phyloP scores from a whole-genome alignment of 108 stramenopile species.

The Cyclotella atomus region DNA sequence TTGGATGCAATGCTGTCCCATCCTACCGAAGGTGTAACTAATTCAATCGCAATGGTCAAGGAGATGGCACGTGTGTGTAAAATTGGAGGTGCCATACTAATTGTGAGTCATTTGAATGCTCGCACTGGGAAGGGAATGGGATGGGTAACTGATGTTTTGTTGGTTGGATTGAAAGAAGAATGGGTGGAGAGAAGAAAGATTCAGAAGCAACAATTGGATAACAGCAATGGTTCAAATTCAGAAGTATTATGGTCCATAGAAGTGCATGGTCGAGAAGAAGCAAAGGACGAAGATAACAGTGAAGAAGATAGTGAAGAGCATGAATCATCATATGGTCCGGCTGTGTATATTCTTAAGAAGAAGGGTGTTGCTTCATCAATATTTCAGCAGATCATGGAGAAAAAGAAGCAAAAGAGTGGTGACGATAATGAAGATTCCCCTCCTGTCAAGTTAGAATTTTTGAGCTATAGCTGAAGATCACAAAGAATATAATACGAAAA shows the following conservation, averaged over 20 bases:
- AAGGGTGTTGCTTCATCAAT: slow-evolving; percentile 8
- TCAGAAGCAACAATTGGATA: not conserved
- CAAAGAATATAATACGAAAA: too few relatives aligned
- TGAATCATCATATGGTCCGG: slow-evolving; percentile 44
- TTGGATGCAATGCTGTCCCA: slow-evolving; percentile 88
- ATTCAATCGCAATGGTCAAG: slow-evolving; percentile 63
- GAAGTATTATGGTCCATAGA: slow-evolving; percentile 64
- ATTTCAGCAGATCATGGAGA: not conserved
- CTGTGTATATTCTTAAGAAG: slow-evolving; percentile 32
- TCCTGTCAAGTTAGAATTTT: slow-evolving; percentile 31
- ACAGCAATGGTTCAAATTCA: slow-evolving; percentile 1
- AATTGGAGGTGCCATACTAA: slow-evolving; percentile 57
- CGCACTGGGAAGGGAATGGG: slow-evolving; percentile 54
- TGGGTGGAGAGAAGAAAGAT: slow-evolving; percentile 14
- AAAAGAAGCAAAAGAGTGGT: slow-evolving; percentile 9
- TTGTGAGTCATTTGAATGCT: slow-evolving; percentile 81
- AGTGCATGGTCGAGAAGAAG: slow-evolving; percentile 77
- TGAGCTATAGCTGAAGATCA: slow-evolving; percentile 3
- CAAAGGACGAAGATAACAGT: slow-evolving; percentile 32
- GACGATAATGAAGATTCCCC: slow-evolving; percentile 21
- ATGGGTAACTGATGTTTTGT: slow-evolving; percentile 70
- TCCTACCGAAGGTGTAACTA: slow-evolving; percentile 43
- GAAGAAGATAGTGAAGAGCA: slow-evolving; percentile 34
- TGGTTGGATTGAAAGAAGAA: slow-evolving; percentile 60
- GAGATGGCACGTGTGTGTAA: slow-evolving; percentile 68